Evolutionary conservation across 2,329 filamentous ascomycete genomes (phyloP), one percentile per base, ranked within the genome.

Genomic region (Magnaporthales sp.): DNA sequence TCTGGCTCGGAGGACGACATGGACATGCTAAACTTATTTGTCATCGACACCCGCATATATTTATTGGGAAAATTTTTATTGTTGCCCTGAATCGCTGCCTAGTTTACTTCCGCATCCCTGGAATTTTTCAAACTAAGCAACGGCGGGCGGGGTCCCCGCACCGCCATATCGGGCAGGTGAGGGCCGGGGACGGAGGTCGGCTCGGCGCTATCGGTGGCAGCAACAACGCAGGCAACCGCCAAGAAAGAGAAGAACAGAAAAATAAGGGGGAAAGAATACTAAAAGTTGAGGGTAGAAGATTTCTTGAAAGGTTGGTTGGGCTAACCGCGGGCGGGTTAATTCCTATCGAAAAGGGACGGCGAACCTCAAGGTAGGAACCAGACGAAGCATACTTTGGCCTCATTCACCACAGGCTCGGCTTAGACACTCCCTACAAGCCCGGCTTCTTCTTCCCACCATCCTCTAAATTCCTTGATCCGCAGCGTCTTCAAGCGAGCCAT

Each of bases 401-500:
- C 2, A 13, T 46, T 46, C 38, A n/a, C 38, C 8, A 46, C n/a
- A 46, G 15, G n/a, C n/a, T 19, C 10, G n/a, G 19, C 15, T 22
- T 58, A 58, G 22, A 15, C n/a, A 26, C n/a, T 10, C 4, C 22
- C 54, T 26, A 26, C 54, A 26, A 58, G n/a, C 54, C 54, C 13
- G 24, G 24, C 54, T 77, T 89, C 87, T 24, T 85, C 81, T 63
- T 72, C 73, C 84, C 84, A 89, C 86, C 86, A 89, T 68, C 78
- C 76, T 74, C 81, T 81, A 74, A 89, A 86, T 63, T 76, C 70
- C 67, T 74, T 72, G 71, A 89, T 73, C 70, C 85, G 80, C 71
- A 80, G 77, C 0, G 84, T 86, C 73, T 85, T 79, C 72, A 83
- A 81, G 69, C 70, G 77, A 0, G 86, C 86, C 75, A 89, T 74